Conservation (phyloP, 306 rosid species). For the Quercus agrifolia region DNA sequence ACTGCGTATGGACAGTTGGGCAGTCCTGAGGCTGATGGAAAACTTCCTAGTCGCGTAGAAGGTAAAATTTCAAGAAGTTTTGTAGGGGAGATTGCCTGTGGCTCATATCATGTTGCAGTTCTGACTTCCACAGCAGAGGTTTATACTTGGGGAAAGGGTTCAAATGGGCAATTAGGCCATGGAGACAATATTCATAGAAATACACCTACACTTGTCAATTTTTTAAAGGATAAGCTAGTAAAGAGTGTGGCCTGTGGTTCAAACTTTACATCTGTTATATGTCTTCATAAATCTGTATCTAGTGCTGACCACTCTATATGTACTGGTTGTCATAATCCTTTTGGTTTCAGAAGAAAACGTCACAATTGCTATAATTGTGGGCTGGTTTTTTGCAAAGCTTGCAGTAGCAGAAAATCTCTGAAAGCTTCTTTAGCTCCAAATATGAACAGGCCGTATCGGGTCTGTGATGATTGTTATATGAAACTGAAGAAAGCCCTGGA, state of each 20-base stretch:
- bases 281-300: constrained; percentile 85
- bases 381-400: constrained; percentile 80
- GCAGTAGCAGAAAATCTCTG: constrained; percentile 76
- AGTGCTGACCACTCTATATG: constrained; percentile 79
- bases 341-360: constrained; percentile 91
- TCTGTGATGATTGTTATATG: constrained; percentile 74
- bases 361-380: constrained; percentile 98
- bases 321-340: constrained; percentile 69
- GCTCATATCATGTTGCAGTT: constrained; percentile 88
- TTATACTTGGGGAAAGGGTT: constrained; percentile 98
- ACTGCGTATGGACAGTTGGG: constrained; percentile 88
- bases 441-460: constrained; percentile 72
- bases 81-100: constrained; percentile 81
- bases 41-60: constrained; percentile 55
- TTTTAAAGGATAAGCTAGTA: constrained; percentile 70
- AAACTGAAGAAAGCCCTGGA: constrained; percentile 68
- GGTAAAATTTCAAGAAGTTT: constrained; percentile 64
- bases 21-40: constrained; percentile 64
- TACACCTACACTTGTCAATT: constrained; percentile 70
- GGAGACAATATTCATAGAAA: constrained; percentile 74
- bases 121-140: constrained; percentile 84
- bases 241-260: constrained; percentile 83
- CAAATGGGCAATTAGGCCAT: constrained; percentile 95
- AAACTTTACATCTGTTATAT: constrained; percentile 79
- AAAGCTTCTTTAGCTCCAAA: constrained; percentile 94